phyloP scores from a whole-genome alignment of 2,329 filamentous ascomycete genomes.

The Rhynchosporium graminicola region DNA sequence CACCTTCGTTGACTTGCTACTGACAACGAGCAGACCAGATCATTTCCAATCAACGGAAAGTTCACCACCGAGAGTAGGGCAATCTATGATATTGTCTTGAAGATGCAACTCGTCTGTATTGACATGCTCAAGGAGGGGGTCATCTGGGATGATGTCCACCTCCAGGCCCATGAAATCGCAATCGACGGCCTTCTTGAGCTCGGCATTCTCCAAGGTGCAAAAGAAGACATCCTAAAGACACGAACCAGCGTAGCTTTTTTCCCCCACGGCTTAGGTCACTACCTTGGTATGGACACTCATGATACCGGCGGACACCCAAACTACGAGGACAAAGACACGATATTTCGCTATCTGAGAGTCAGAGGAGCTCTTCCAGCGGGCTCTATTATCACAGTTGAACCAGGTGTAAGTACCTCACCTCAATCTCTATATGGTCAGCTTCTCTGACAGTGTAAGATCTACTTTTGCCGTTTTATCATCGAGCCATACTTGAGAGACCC shows the following conservation, averaged over 20 bases:
- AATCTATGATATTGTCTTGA: conserved; percentile 80
- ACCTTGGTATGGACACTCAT: conserved; percentile 90
- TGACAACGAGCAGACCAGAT: conserved; percentile 65
- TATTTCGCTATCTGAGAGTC: conserved; percentile 87
- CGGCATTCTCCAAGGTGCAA: conserved; percentile 69
- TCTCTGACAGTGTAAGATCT: conserved; percentile 55
- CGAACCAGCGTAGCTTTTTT: conserved; percentile 89
- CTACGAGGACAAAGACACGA: conserved; percentile 74
- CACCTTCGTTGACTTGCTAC: neutral
- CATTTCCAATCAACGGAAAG: conserved; percentile 76
- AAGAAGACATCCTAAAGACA: conserved; percentile 72
- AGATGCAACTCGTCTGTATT: conserved; percentile 84
- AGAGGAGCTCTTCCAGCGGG: conserved; percentile 73
- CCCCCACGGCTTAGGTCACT: conserved; percentile 88
- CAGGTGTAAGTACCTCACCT: conserved; percentile 65
- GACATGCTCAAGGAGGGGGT: conserved; percentile 71
- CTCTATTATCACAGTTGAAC: conserved; percentile 91
- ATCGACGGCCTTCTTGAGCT: conserved; percentile 76
- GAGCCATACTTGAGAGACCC: conserved; percentile 75
- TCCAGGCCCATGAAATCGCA: conserved; percentile 76
- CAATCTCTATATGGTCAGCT: neutral
- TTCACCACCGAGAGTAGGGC: conserved; percentile 69
- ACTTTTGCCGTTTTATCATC: conserved; percentile 90
- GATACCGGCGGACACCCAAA: conserved; percentile 80
- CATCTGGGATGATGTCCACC: conserved; percentile 79